These are phyloP conservation scores for Neckera pumila DNA, from an alignment of 225 moss, liverwort and hornwort genomes.

Conservation along the genomic window DNA sequence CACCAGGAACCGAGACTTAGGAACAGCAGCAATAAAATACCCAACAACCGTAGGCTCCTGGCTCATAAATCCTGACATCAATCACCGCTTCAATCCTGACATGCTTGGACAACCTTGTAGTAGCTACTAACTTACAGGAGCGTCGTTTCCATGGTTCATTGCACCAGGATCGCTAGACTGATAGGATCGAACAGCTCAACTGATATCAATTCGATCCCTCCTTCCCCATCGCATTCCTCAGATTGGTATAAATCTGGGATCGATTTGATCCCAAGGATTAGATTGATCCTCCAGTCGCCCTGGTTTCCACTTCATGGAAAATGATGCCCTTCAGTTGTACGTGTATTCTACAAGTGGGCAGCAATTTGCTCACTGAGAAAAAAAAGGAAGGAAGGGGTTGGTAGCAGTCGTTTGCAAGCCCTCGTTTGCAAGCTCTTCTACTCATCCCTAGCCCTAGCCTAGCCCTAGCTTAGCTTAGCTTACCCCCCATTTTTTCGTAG, in stretches of 20 bases:
- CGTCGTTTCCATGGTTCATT: background rate
- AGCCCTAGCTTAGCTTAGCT: background rate
- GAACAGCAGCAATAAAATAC: background rate
- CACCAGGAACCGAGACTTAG: background rate
- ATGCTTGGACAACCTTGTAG: background rate
- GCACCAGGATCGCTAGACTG: background rate
- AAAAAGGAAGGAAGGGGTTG: background rate
- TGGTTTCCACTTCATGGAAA: background rate
- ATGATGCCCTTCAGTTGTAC: background rate
- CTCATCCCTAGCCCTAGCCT: background rate
- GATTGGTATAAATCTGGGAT: background rate
- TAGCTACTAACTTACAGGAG: background rate
- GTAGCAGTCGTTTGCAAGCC: slow-evolving; percentile 4
- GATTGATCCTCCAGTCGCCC: background rate
- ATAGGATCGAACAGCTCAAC: background rate
- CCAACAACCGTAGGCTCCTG: slow-evolving; percentile 19
- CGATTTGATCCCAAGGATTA: background rate
- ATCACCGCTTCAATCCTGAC: background rate
- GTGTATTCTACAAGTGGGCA: slow-evolving; percentile 1
- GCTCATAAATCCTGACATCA: background rate
- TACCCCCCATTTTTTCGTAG: slow-evolving; percentile 17
- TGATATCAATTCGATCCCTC: background rate
- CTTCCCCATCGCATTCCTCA: background rate
- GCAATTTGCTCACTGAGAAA: background rate
- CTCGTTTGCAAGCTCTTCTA: background rate